phyloP scores from a whole-genome alignment of 768 basidiomycete genomes.

The Tricholoma saponaceum region DNA sequence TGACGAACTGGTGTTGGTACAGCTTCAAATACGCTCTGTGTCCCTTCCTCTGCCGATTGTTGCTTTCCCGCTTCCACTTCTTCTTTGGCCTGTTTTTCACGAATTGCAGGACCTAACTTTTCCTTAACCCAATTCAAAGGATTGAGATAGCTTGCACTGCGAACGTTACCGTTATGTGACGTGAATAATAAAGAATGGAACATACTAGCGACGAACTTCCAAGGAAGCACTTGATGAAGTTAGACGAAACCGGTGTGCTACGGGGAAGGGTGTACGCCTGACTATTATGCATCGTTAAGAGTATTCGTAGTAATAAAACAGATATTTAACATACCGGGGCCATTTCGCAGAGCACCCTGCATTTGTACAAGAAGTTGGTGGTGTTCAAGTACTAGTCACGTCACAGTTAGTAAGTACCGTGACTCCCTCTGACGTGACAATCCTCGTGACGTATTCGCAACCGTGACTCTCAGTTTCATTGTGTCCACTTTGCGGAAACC shows the following conservation, averaged over 20 bases:
- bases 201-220: conserved; percentile 44
- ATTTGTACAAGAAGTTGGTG: conserved; percentile 3
- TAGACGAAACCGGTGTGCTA: conserved; percentile 2
- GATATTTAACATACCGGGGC: conserved; percentile 16
- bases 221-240: conserved; percentile 25
- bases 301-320: background rate
- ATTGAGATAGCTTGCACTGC: conserved; percentile 46
- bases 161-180: conserved; percentile 1
- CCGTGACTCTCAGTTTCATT: background rate
- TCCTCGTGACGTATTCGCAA: background rate
- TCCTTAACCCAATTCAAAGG: conserved; percentile 65
- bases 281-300: background rate
- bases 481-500: background rate
- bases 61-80: conserved; percentile 43
- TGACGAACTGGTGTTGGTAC: conserved; percentile 15
- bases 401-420: too few relatives aligned
- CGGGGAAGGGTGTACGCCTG: background rate
- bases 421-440: background rate
- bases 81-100: conserved; percentile 40
- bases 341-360: conserved; percentile 19
- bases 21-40: conserved; percentile 48
- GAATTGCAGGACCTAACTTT: conserved; percentile 46
- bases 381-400: background rate
- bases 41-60: conserved; percentile 40
- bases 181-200: background rate